Percentiles rank a stretch among this genome's conserved stretches.
These are phyloP conservation scores for Talaromyces sp. DNA, from an alignment of 2,329 filamentous ascomycete genomes.

Conservation along the genomic window DNA sequence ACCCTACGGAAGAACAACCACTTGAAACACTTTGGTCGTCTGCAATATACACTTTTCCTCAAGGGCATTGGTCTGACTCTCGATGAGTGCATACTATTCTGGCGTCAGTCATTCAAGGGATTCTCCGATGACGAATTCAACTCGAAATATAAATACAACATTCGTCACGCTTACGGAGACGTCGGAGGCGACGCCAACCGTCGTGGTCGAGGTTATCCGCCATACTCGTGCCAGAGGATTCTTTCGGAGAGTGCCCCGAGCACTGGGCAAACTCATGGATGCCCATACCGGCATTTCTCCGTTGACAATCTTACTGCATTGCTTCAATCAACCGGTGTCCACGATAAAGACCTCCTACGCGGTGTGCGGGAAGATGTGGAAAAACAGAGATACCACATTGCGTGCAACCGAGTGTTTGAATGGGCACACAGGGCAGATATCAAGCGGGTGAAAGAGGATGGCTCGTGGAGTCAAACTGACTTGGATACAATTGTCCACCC, in stretches of 20 bases:
- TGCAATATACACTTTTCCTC: conserved; percentile 94
- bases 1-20: conserved; percentile 82
- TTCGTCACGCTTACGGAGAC: conserved; percentile 91
- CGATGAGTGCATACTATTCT: conserved; percentile 90
- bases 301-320: conserved; percentile 76
- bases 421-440: conserved; percentile 74
- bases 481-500: conserved; percentile 95
- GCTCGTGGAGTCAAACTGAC: conserved; percentile 65
- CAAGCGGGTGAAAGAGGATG: conserved; percentile 69
- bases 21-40: conserved; percentile 84
- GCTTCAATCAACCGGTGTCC: conserved; percentile 72
- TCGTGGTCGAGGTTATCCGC: conserved; percentile 78
- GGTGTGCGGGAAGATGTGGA: conserved; percentile 85
- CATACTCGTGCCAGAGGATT: conserved; percentile 93
- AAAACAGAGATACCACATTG: conserved; percentile 85
- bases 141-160: conserved; percentile 95
- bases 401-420: conserved; percentile 95
- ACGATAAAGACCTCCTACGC: conserved; percentile 69
- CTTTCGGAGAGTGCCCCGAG: conserved; percentile 83
- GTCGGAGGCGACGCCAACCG: conserved; percentile 89
- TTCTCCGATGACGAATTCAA: conserved; percentile 93
- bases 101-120: conserved; percentile 78
- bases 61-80: conserved; percentile 89
- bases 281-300: conserved; percentile 89
- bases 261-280: conserved; percentile 87